Conservation (phyloP, 306 rosid species). For the Begonia loranthoides region DNA sequence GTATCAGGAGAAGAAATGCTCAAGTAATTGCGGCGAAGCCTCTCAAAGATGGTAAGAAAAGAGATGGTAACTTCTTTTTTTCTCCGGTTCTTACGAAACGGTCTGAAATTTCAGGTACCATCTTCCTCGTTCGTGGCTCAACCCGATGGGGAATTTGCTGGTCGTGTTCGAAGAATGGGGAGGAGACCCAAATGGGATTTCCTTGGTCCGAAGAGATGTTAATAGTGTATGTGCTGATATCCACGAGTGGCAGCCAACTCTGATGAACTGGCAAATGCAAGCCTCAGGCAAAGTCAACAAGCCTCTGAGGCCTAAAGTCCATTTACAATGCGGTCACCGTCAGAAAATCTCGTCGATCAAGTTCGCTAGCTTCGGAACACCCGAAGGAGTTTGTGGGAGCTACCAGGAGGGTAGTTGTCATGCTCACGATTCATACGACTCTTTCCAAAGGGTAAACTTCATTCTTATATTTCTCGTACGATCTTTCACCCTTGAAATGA, state of each 20-base stretch:
- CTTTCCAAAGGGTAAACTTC: constrained; percentile 53
- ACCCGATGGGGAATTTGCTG: constrained; percentile 73
- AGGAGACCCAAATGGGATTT: constrained; percentile 82
- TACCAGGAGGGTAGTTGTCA: constrained; percentile 81
- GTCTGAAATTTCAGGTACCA: constrained; percentile 61
- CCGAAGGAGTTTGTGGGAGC: constrained; percentile 76
- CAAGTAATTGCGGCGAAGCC: constrained; percentile 68
- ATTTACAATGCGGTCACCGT: constrained; percentile 68
- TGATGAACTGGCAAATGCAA: constrained; percentile 65
- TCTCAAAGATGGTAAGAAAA: constrained; percentile 86
- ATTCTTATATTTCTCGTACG: neutral
- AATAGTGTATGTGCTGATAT: constrained; percentile 78
- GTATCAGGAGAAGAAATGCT: constrained; percentile 59
- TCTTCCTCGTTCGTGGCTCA: constrained; percentile 89
- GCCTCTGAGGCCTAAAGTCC: constrained; percentile 75
- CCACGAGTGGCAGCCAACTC: constrained; percentile 94
- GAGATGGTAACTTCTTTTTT: constrained; percentile 4
- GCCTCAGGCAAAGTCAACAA: constrained; percentile 54
- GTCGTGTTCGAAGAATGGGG: constrained; percentile 85
- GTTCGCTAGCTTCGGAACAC: constrained; percentile 95
- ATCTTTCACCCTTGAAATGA: too few relatives aligned
- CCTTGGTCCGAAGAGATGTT: constrained; percentile 72
- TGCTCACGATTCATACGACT: constrained; percentile 80
- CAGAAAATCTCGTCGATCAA: constrained; percentile 79
- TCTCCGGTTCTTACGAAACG: constrained; percentile 7